These are phyloP conservation scores for Phytophthora pluvialis DNA, from an alignment of 352 stramenopile species.

Conservation along the genomic window DNA sequence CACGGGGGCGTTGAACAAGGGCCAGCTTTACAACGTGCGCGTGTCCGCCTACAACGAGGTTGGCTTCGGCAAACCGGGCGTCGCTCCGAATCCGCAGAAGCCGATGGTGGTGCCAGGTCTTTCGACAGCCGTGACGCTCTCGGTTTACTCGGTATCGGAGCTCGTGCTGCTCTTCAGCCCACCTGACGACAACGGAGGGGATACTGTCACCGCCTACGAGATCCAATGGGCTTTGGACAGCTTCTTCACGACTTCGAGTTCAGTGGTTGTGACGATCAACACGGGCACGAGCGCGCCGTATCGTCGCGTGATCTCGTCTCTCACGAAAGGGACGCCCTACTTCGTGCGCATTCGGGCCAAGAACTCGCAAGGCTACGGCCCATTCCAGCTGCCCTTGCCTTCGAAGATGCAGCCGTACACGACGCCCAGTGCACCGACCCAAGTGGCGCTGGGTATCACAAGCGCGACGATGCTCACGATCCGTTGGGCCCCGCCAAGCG, in stretches of 20 bases:
- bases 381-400: constrained; percentile 85
- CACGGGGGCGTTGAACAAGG: constrained; percentile 79
- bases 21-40: constrained; percentile 93
- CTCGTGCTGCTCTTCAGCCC: constrained; percentile 92
- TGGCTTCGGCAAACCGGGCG: constrained; percentile 84
- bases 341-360: constrained; percentile 67
- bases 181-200: constrained; percentile 84
- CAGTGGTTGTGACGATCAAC: constrained; percentile 53
- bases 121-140: constrained; percentile 73
- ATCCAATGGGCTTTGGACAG: constrained; percentile 91
- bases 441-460: constrained; percentile 78
- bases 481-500: constrained; percentile 78
- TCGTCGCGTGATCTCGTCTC: constrained; percentile 54
- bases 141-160: constrained; percentile 79
- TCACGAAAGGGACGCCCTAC: constrained; percentile 75
- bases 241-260: constrained; percentile 67
- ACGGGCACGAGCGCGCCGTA: constrained; percentile 63
- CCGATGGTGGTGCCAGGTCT: constrained; percentile 82
- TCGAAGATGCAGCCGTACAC: constrained; percentile 91
- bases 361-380: constrained; percentile 80
- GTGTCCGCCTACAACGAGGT: constrained; percentile 96
- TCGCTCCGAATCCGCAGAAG: constrained; percentile 60
- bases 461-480: constrained; percentile 93
- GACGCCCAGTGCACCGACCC: constrained; percentile 86
- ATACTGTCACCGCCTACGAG: constrained; percentile 90